phyloP scores from a whole-genome alignment of 2,329 filamentous ascomycete genomes.

The Rhynchosporium secalis region DNA sequence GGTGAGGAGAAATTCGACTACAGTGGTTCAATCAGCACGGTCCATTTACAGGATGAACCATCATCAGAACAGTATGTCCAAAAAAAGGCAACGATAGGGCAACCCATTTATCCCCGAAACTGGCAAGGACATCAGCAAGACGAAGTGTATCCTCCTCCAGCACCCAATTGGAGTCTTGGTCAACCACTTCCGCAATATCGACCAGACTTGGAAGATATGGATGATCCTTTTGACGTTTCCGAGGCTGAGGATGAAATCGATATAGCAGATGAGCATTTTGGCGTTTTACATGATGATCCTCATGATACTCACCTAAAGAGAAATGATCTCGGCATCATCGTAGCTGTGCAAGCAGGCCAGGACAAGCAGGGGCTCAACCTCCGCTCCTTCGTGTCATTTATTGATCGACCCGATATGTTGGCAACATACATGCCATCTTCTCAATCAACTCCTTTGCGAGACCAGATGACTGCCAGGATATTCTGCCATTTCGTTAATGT shows the following conservation, averaged over 20 bases:
- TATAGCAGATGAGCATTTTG: slow-evolving; percentile 7
- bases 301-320: slow-evolving; percentile 41
- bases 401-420: slow-evolving; percentile 50
- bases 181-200: slow-evolving; percentile 1
- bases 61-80: neutral
- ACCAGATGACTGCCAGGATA: slow-evolving; percentile 75
- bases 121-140: slow-evolving; percentile 6
- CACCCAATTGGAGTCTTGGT: slow-evolving; percentile 4
- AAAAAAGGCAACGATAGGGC: neutral
- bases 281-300: slow-evolving; percentile 38
- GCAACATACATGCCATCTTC: slow-evolving; percentile 67
- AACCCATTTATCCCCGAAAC: slow-evolving; percentile 1
- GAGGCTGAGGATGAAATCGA: slow-evolving; percentile 57
- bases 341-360: slow-evolving; percentile 37
- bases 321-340: slow-evolving; percentile 36
- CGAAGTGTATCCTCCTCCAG: slow-evolving; percentile 5
- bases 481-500: slow-evolving; percentile 93
- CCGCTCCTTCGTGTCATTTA: slow-evolving; percentile 49
- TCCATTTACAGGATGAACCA: neutral
- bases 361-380: slow-evolving; percentile 40
- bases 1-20: neutral
- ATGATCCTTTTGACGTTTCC: slow-evolving; percentile 42
- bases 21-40: neutral
- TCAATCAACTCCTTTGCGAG: slow-evolving; percentile 71
- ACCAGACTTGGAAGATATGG: slow-evolving; percentile 32